A percentile compares a stretch with the other conserved stretches of the same genome.
These are phyloP conservation scores for Bruguiera gymnorhiza DNA, from an alignment of 345 rosid genomes.

Conservation along the genomic window DNA sequence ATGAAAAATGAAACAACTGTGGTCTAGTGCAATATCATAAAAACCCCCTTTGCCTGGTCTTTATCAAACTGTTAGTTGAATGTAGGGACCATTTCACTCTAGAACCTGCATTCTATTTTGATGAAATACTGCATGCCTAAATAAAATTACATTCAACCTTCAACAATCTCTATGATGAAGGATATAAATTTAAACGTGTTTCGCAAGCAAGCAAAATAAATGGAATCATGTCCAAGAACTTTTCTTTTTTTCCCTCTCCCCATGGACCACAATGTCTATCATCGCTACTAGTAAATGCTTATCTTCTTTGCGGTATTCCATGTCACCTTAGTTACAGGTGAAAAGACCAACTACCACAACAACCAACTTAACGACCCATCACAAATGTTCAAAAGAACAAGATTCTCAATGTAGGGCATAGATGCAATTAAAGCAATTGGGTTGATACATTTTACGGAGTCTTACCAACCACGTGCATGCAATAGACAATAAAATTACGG, in stretches of 20 bases:
- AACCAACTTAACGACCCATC: slow-evolving; percentile 28
- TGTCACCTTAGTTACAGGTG: not conserved
- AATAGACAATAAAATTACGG: slow-evolving; percentile 10
- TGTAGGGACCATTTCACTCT: slow-evolving; percentile 24
- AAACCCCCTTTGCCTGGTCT: too few relatives aligned
- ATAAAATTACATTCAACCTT: slow-evolving; percentile 17
- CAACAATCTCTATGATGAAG: slow-evolving; percentile 23
- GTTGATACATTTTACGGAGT: not conserved
- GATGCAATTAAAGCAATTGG: not conserved
- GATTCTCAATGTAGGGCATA: not conserved
- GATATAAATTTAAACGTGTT: slow-evolving; percentile 12
- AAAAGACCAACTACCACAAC: slow-evolving; percentile 34
- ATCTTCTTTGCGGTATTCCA: not conserved
- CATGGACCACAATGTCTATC: not conserved
- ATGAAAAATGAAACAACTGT: not conserved
- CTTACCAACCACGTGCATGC: slow-evolving; percentile 21
- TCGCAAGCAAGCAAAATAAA: slow-evolving; percentile 22
- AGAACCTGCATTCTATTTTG: slow-evolving; percentile 11
- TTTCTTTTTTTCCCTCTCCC: not conserved
- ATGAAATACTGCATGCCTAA: slow-evolving; percentile 8
- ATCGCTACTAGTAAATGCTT: not conserved
- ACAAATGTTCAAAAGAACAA: not conserved
- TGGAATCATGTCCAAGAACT: slow-evolving; percentile 6
- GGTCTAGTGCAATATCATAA: slow-evolving; percentile 1
- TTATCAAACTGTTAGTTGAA: slow-evolving; percentile 22